These are phyloP conservation scores for Hyaloraphidium curvatum DNA, from an alignment of 192 early-diverging fungal genomes.

Conservation along the genomic window DNA sequence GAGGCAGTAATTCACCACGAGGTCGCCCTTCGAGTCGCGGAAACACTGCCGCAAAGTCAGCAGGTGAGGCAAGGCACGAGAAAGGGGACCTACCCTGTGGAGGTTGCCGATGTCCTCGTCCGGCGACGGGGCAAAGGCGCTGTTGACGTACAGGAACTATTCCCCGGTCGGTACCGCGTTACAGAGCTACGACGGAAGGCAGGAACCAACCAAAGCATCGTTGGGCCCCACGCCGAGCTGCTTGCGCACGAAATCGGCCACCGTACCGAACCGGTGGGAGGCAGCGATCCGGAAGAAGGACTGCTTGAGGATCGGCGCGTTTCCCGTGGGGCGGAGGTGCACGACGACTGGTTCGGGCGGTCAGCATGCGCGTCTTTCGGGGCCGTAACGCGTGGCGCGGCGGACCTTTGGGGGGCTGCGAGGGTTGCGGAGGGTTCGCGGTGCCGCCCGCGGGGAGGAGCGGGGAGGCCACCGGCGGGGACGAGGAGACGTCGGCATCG, in stretches of 20 bases:
- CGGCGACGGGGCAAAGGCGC: slow-evolving; percentile 83
- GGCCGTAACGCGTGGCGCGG: no score
- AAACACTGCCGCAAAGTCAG: slow-evolving; percentile 43
- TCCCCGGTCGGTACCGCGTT: background rate
- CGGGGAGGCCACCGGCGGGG: no score
- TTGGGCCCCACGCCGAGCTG: slow-evolving; percentile 54
- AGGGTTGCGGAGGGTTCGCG: no score
- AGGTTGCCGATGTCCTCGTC: slow-evolving; percentile 73
- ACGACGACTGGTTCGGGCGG: no score
- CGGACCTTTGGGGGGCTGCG: no score
- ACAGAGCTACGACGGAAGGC: background rate
- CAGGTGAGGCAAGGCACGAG: background rate
- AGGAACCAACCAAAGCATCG: slow-evolving; percentile 43
- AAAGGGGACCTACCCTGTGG: slow-evolving; percentile 33
- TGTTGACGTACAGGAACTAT: slow-evolving; percentile 57
- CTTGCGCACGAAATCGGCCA: slow-evolving; percentile 65
- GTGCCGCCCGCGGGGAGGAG: no score
- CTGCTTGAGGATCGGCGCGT: slow-evolving; percentile 78
- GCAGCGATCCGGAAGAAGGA: slow-evolving; percentile 67
- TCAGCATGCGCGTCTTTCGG: no score
- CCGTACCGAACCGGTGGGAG: slow-evolving; percentile 61
- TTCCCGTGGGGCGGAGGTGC: slow-evolving; percentile 61
- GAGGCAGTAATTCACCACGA: slow-evolving; percentile 83
- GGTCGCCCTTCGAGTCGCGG: slow-evolving; percentile 42
- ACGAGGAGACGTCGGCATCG: no score